Evolutionary conservation across 148 eudicot genomes (phyloP), one percentile per base, ranked within the genome.

Genomic region (Arctostaphylos glauca): DNA sequence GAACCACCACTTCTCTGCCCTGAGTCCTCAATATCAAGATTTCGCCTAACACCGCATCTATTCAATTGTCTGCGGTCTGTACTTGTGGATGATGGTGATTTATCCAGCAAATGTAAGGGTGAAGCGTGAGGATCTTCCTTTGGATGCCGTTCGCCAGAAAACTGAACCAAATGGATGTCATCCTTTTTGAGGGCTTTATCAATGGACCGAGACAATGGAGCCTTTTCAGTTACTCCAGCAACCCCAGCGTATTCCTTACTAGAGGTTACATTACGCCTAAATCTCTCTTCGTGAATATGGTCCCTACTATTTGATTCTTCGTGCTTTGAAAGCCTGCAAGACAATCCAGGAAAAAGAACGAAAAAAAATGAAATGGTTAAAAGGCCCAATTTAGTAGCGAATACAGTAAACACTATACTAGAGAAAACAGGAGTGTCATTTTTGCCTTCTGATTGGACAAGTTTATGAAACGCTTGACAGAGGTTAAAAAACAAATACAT

Each of bases 1-100:
- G 92, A 91, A 84, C 94, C 93, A 86, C 89, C 89, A 82, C 90
- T 88, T 83, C 94, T 90, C 86, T 87, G 93, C 81, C 90, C 95
- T 10, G 88, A 88, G 77, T 94, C 98, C 67, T 92, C 96, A 76
- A 83, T 83, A 86, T 94, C 98, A 84, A 89, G 87, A 84, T 89
- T 92, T 53, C 92, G 87, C 80, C 94, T 87, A 82, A 89, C 87
- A 56, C 89, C 89, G 80, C 90, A 77, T 85, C 93, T 92, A 83
- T 77, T 92, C 77, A 85, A 75, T 81, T 88, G 87, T 84, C 92
- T 91, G 64, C 94, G 92, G 50, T 95, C 96, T 68, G 80, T 81
- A 82, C 89, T 91, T 9, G 89, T 86, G 74, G 96, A 78, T 31
- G 98, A 88, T 68, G 94, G 98, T 49, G 98, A 94, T 82, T 90